Percentiles rank a stretch among this genome's conserved stretches.
Evolutionary conservation across 2,329 filamentous ascomycete genomes (phyloP).

Genomic region (Didymella sp.): DNA sequence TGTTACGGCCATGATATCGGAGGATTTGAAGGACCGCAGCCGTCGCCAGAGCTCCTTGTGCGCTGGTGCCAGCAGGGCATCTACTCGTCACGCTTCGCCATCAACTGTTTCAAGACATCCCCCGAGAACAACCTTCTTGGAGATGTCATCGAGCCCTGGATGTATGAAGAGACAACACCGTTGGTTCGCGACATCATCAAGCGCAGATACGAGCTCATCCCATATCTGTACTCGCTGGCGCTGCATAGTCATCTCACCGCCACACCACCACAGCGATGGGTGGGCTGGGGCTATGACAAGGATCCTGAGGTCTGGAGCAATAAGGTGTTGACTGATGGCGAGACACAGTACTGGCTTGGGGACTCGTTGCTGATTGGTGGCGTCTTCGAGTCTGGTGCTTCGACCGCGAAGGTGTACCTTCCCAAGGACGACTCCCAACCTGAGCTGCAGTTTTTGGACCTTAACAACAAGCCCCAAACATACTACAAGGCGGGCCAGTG

Average conservation of each 20-base stretch:
- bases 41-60: conserved; percentile 72
- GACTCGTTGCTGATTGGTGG: conserved; percentile 70
- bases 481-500: conserved; percentile 63
- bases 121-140: conserved; percentile 70
- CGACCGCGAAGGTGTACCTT: conserved; percentile 66
- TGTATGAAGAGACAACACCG: conserved; percentile 72
- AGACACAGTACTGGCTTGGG: conserved; percentile 77
- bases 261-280: conserved; percentile 72
- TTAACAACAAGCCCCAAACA: conserved; percentile 68
- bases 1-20: conserved; percentile 78
- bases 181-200: conserved; percentile 70
- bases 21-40: conserved; percentile 76
- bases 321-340: conserved; percentile 65
- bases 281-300: conserved; percentile 73
- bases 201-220: conserved; percentile 73
- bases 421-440: conserved; percentile 55
- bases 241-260: conserved; percentile 68
- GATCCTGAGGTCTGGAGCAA: conserved; percentile 71
- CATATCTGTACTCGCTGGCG: conserved; percentile 72
- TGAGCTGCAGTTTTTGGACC: conserved; percentile 66
- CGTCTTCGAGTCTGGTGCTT: conserved; percentile 67
- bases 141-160: conserved; percentile 79
- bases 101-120: conserved; percentile 80
- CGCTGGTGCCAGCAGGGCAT: conserved; percentile 77
- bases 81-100: conserved; percentile 74